Base-by-base conservation (phyloP, 805 yeast species). In the Lipomyces mesembrius region DNA sequence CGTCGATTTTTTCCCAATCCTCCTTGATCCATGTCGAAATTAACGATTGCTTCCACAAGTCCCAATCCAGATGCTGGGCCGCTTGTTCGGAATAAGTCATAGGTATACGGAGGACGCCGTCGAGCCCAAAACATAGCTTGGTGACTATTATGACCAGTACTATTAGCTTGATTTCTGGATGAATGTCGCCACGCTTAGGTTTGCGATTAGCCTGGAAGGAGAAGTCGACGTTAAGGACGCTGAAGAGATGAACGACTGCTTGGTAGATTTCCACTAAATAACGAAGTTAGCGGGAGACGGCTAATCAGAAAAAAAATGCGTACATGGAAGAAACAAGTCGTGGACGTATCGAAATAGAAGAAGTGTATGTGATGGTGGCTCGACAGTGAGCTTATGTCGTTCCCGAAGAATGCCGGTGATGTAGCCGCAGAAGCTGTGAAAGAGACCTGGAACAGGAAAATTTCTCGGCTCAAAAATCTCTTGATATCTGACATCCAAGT, bases 41-140 rank as follows among this genome's bases (percentile, higher is more conserved):
- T 2, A 68, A 20, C 27, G 20, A 49, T 6, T 11, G 20, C 43
- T 56, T 53, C 73, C 73, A 71, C 9, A n/a, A 8, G n/a, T 35
- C 32, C 72, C 72, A 71, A 25, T 71, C 68, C 2, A 63, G 56
- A 20, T 57, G 59, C 25, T 61, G 66, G 8, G 67, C 64, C 2
- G 72, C 67, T 35, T 54, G 67, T 29, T 62, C 72, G 8, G 66
- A 14, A n/a, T 27, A n/a, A 25, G 62, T 39, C 17, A 34, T 46
- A 7, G 65, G 64, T 3, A 25, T 8, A n/a, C 73, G 60, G 12
- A 25, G 27, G 12, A 56, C 29, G 14, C 62, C 65, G 55, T 71
- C 73, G 32, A 71, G 52, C 1, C 74, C 72, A 39, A 63, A 71
- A 43, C 72, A 67, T 7, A 71, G 39, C 43, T 69, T 68, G 3